Evolutionary conservation across 768 basidiomycete species (phyloP).

Genomic region (Boletus tylopilopsis): DNA sequence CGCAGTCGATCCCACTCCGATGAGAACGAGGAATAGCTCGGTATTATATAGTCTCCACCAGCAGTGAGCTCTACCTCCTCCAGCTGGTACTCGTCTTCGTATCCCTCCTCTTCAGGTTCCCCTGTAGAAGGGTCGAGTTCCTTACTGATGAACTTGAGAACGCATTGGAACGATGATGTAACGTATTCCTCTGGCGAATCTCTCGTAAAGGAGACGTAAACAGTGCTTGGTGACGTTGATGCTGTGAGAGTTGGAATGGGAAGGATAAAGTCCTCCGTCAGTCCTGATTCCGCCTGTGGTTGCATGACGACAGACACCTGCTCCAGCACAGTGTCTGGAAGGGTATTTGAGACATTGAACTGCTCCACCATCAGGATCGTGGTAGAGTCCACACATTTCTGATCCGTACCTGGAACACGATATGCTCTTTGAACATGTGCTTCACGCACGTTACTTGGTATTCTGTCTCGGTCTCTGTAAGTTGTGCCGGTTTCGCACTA

Average conservation of each 20-base stretch:
- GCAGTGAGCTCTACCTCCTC: conserved; percentile 95
- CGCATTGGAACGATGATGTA: conserved; percentile 82
- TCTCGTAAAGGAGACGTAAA: conserved; percentile 94
- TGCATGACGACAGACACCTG: conserved; percentile 93
- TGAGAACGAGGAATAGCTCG: conserved; percentile 89
- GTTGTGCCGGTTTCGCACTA: conserved; percentile 68
- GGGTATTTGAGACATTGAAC: conserved; percentile 97
- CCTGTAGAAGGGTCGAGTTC: conserved; percentile 95
- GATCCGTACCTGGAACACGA: conserved; percentile 88
- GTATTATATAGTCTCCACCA: conserved; percentile 90
- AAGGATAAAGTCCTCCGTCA: conserved; percentile 95
- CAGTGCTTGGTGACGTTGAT: conserved; percentile 71
- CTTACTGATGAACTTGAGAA: conserved; percentile 93
- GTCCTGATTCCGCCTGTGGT: conserved; percentile 63
- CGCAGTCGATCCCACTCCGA: conserved; percentile 94
- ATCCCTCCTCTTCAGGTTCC: conserved; percentile 97
- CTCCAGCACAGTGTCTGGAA: conserved; percentile 93
- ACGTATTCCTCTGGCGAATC: conserved; percentile 73
- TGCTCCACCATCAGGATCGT: conserved; percentile 31
- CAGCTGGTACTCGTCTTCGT: conserved; percentile 96
- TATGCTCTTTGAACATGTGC: conserved; percentile 91
- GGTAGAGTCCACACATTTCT: neutral
- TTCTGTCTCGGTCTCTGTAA: conserved; percentile 97
- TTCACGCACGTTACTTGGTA: conserved; percentile 97
- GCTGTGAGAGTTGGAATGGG: conserved; percentile 68